Conservation (phyloP, 2,329 filamentous ascomycete genomes). For the Pseudohalonectria lignicola region DNA sequence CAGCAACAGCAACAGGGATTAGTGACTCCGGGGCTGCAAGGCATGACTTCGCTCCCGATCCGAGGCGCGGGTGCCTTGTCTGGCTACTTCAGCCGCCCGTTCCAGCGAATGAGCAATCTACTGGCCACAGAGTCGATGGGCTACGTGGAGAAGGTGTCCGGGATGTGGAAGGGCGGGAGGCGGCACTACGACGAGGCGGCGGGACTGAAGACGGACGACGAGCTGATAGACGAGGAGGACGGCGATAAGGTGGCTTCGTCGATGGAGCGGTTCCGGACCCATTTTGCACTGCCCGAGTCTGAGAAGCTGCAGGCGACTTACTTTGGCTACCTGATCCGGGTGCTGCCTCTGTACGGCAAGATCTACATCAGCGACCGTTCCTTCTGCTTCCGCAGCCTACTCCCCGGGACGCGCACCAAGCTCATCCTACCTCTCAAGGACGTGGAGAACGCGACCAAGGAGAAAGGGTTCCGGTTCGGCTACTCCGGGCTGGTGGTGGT, state of each 20-base stretch:
- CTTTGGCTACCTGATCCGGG: conserved; percentile 83
- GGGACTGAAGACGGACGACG: conserved; percentile 40
- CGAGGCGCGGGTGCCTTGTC: conserved; percentile 77
- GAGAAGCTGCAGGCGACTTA: conserved; percentile 84
- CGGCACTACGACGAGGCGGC: conserved; percentile 69
- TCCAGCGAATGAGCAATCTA: conserved; percentile 66
- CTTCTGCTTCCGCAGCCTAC: conserved; percentile 86
- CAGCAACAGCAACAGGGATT: conserved; percentile 32
- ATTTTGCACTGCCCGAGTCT: conserved; percentile 78
- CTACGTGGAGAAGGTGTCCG: conserved; percentile 92
- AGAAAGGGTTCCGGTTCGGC: conserved; percentile 86
- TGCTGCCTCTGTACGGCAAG: conserved; percentile 88
- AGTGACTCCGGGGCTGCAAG: conserved; percentile 20
- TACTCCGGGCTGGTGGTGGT: conserved; percentile 88
- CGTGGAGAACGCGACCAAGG: conserved; percentile 86
- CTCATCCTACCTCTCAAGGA: conserved; percentile 84
- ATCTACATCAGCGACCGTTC: conserved; percentile 83
- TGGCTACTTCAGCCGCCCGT: conserved; percentile 65
- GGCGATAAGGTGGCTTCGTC: conserved; percentile 54
- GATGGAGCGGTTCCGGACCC: conserved; percentile 74
- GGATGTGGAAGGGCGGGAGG: conserved; percentile 88
- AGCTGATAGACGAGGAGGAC: conserved; percentile 40
- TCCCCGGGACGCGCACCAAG: conserved; percentile 85
- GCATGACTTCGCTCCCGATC: conserved; percentile 62
- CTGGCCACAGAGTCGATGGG: conserved; percentile 88